These are phyloP conservation scores for Leavenworthia alabamica DNA, from an alignment of 345 rosid genomes.

Conservation along the genomic window DNA sequence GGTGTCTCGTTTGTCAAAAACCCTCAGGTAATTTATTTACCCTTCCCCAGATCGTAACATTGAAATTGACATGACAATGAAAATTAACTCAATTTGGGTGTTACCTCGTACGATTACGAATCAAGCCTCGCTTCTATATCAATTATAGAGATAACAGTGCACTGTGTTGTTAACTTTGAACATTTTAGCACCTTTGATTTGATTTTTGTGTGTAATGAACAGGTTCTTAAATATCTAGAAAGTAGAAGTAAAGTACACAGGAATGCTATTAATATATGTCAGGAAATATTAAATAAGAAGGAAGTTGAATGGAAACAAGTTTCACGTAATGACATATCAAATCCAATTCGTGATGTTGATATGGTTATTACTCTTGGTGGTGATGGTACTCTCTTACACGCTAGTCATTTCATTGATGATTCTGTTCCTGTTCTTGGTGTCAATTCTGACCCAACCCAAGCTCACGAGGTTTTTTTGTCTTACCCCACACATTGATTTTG, in stretches of 20 bases:
- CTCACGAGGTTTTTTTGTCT: constrained; percentile 77
- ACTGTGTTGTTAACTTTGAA: neutral
- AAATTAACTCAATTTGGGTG: neutral
- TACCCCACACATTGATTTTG: no score
- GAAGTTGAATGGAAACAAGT: constrained; percentile 60
- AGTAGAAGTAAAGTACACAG: constrained; percentile 65
- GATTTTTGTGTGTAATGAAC: neutral
- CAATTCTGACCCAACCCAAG: constrained; percentile 84
- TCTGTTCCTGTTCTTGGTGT: constrained; percentile 74
- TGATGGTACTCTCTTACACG: constrained; percentile 92
- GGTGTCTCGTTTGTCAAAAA: constrained; percentile 36
- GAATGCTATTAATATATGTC: constrained; percentile 60
- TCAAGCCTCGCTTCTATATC: neutral
- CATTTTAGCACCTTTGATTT: neutral
- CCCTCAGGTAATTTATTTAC: constrained; percentile 37
- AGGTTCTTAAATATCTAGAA: constrained; percentile 55
- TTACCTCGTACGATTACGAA: neutral
- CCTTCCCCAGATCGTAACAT: neutral
- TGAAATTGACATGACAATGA: neutral
- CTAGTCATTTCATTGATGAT: constrained; percentile 79
- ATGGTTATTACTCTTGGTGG: constrained; percentile 90
- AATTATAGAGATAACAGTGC: neutral
- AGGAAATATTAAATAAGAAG: constrained; percentile 55
- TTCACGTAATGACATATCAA: constrained; percentile 45
- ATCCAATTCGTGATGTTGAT: constrained; percentile 58